Conservation (phyloP, 371 early-diverging fungal genomes). For the Syncephalastrum monosporum region DNA sequence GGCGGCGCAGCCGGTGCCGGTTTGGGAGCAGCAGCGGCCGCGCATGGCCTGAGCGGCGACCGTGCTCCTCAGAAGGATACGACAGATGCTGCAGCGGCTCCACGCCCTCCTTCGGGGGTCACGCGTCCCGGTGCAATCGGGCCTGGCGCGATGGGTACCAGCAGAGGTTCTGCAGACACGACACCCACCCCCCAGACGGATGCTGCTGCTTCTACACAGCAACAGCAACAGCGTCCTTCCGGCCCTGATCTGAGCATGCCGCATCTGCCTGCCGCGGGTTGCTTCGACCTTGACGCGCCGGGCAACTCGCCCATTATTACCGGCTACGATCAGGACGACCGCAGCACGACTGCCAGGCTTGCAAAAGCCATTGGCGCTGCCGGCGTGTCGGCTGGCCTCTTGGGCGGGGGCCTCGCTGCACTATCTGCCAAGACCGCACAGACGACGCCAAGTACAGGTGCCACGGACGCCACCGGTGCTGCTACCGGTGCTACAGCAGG, state of each 20-base stretch:
- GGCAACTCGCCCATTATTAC: conserved; percentile 16
- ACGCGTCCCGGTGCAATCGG: no score
- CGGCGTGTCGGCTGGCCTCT: not conserved
- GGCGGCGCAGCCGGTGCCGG: not conserved
- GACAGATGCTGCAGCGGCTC: no score
- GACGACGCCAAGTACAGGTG: conserved; percentile 2
- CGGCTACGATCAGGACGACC: conserved; percentile 14
- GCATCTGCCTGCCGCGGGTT: conserved; percentile 11
- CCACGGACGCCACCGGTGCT: not conserved
- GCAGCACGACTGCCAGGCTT: conserved; percentile 8
- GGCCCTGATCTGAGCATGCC: conserved; percentile 1
- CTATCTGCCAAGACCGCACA: not conserved
- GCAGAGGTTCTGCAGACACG: no score
- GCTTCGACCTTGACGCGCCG: conserved; percentile 13
- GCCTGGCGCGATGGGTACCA: no score
- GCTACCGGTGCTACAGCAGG: conserved; percentile 5
- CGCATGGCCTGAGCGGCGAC: not conserved
- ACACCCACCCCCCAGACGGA: no score
- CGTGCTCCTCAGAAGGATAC: no score
- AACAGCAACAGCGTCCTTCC: no score
- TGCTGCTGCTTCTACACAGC: no score
- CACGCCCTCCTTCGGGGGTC: no score
- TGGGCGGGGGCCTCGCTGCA: no score
- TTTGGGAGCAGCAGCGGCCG: not conserved
- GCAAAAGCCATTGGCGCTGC: conserved; percentile 8